Conservation (phyloP, 352 stramenopile species). For the Hyaloperonospora arabidopsidis region DNA sequence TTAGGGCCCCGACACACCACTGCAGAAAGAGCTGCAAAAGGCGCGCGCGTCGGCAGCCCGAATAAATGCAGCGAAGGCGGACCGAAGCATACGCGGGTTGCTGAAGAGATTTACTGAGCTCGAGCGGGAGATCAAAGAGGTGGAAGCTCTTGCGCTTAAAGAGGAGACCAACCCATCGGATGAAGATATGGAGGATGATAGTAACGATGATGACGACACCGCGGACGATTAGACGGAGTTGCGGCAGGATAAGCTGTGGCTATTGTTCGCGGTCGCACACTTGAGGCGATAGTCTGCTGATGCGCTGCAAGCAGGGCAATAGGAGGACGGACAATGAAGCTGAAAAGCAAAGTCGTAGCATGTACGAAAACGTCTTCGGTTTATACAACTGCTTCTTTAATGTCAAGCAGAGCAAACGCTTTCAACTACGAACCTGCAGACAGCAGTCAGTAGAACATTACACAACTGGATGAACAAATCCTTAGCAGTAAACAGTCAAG, state of each 20-base stretch:
- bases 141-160: conserved; percentile 49
- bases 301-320: background rate
- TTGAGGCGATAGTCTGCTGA: background rate
- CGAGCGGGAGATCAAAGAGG: conserved; percentile 55
- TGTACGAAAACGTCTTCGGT: too few relatives aligned
- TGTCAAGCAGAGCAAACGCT: background rate
- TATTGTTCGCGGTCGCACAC: too few relatives aligned
- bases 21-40: conserved; percentile 63
- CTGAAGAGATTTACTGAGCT: conserved; percentile 72
- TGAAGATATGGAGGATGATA: conserved; percentile 34
- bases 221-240: conserved; percentile 21
- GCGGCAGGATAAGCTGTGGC: background rate
- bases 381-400: background rate
- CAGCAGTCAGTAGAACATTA: background rate
- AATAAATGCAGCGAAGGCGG: conserved; percentile 61
- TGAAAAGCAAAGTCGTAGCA: too few relatives aligned
- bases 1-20: conserved; percentile 38
- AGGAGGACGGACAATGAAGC: background rate
- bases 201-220: conserved; percentile 24
- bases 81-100: conserved; percentile 53
- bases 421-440: background rate
- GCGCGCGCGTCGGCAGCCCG: conserved; percentile 41
- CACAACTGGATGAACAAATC: too few relatives aligned
- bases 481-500: too few relatives aligned
- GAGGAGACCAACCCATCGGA: conserved; percentile 40